Conservation (phyloP, 805 yeast genomes). For the Barnettozyma sucrosica region DNA sequence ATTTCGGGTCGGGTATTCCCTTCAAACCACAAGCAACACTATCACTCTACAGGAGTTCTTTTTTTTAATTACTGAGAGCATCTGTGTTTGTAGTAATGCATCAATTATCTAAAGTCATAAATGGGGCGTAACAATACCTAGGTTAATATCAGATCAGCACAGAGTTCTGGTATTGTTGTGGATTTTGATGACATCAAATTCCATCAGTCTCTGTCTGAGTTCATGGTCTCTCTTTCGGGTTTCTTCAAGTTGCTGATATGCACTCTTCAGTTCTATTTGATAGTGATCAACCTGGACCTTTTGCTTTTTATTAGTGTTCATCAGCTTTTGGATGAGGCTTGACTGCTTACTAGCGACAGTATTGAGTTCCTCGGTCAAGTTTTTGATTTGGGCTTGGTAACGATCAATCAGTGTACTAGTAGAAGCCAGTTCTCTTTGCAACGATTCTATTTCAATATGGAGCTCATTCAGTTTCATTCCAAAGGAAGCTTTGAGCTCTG, state of each 20-base stretch:
- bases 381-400: neutral
- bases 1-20: too few species aligned
- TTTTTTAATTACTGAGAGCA: too few species aligned
- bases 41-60: neutral
- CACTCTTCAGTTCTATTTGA: conserved; percentile 12
- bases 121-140: neutral
- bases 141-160: neutral
- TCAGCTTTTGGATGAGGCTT: conserved; percentile 6
- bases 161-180: neutral
- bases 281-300: conserved; percentile 13
- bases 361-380: conserved; percentile 2
- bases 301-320: conserved; percentile 8
- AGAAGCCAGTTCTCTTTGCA: conserved; percentile 1
- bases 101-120: neutral
- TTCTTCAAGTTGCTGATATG: conserved; percentile 13
- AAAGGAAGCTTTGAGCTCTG: conserved; percentile 1
- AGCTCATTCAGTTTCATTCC: conserved; percentile 5
- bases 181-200: conserved; percentile 5
- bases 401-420: neutral
- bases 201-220: conserved; percentile 17
- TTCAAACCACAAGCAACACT: too few species aligned
- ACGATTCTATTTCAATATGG: conserved; percentile 6
- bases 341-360: conserved; percentile 1
- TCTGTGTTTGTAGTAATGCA: neutral
- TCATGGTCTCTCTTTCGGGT: conserved; percentile 18